These are phyloP conservation scores for Tricholoma sp. DNA, from an alignment of 768 basidiomycete species.

Conservation along the genomic window DNA sequence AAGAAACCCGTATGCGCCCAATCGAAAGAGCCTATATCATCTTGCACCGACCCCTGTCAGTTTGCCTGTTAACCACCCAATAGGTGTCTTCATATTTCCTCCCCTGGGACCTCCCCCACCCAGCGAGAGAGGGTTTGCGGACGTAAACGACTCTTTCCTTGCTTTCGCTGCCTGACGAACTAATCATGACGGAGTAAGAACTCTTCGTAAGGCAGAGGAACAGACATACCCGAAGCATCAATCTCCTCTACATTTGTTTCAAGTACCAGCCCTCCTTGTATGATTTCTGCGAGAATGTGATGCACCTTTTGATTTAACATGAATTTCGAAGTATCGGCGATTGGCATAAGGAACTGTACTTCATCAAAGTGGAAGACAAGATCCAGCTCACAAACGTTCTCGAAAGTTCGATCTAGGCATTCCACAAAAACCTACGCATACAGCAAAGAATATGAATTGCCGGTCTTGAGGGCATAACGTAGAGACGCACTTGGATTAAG, in stretches of 20 bases:
- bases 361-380: slow-evolving; percentile 99
- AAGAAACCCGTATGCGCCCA: background rate
- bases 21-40: slow-evolving; percentile 15
- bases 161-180: slow-evolving; percentile 67
- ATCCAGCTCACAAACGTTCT: slow-evolving; percentile 98
- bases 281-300: slow-evolving; percentile 91
- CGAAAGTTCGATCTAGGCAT: slow-evolving; percentile 90
- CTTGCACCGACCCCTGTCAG: slow-evolving; percentile 60
- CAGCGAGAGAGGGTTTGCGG: slow-evolving; percentile 79
- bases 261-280: slow-evolving; percentile 93
- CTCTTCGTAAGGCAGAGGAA: background rate
- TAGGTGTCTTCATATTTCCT: slow-evolving; percentile 58
- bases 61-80: slow-evolving; percentile 77
- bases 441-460: background rate
- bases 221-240: slow-evolving; percentile 53
- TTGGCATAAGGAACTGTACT: slow-evolving; percentile 36
- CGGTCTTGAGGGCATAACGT: background rate
- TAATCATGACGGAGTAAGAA: slow-evolving; percentile 24
- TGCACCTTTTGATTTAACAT: slow-evolving; percentile 64
- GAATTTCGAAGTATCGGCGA: background rate
- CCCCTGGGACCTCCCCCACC: slow-evolving; percentile 55
- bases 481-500: slow-evolving; percentile 77
- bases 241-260: slow-evolving; percentile 94
- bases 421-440: slow-evolving; percentile 86
- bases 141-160: slow-evolving; percentile 71